Evolutionary conservation across 2,329 filamentous ascomycete species (phyloP), one percentile per base, ranked within the genome.

Genomic region (Cladobotryum mycophilum): DNA sequence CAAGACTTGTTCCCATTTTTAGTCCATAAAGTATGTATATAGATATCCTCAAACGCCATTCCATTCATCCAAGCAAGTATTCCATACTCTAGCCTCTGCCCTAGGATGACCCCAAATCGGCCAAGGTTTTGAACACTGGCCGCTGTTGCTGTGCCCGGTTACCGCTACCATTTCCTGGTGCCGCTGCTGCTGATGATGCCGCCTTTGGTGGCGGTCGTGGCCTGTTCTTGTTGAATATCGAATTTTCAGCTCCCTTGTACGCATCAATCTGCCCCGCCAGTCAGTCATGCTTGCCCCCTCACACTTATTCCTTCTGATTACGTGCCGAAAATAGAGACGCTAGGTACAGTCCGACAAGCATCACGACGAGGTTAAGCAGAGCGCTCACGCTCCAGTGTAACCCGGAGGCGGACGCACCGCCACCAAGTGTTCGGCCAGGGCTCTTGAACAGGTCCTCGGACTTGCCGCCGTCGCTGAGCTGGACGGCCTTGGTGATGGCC

Each of bases 401-500:
- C 25, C 52, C 51, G 14, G 57, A 52, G 2, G 60, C 36, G 5
- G 58, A 44, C 15, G 58, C 56, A 7, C 59, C 60, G 17, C 73
- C 74, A 8, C 81, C 82, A 0, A 86, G 72, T 20, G 78, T 82
- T 41, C 80, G 75, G 2, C 82, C 82, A 0, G 73, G 73, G 0
- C 74, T 76, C 47, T 71, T 71, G 61, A 84, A 85, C 0, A 68
- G 67, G 2, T 75, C 71, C 45, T 72, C 75, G 2, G 68, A 60
- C 5, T 72, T 65, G 4, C 71, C 71, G 14, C 68, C 62, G 34
- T 65, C 67, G 9, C 69, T 67, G 15, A 84, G 70, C 64, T 80
- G 80, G 47, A 82, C 72, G 3, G 80, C 81, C 65, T 86, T 86
- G 61, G 85, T 84, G 56, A 96, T 84, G 20, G 88, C 88, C 50